phyloP scores from a whole-genome alignment of 208 protist species.

The Acanthamoeba lenticulata region DNA sequence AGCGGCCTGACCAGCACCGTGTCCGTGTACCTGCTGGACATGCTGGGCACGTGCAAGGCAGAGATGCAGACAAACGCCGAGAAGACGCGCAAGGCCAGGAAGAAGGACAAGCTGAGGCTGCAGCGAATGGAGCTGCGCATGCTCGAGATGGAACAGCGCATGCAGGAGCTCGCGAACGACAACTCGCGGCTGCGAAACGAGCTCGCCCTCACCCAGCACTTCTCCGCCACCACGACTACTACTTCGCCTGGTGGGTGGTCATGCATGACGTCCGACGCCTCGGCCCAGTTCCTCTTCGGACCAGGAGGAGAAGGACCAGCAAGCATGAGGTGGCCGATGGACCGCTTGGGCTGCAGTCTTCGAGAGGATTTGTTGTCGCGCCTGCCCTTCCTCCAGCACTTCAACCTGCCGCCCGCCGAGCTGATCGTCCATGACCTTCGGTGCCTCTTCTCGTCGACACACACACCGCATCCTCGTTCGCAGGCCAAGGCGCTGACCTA shows the following conservation, averaged over 20 bases:
- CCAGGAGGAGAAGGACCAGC: neutral
- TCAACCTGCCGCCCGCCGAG: neutral
- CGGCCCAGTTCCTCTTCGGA: no score
- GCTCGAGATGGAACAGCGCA: neutral
- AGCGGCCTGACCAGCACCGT: neutral
- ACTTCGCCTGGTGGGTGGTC: neutral
- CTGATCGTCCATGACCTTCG: neutral
- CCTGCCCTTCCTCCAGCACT: neutral
- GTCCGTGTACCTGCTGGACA: neutral
- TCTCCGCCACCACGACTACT: neutral
- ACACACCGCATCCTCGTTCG: neutral
- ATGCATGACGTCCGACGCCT: neutral
- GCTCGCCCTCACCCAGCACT: neutral
- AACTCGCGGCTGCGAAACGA: neutral
- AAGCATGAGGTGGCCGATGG: no score
- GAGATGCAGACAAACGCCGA: neutral
- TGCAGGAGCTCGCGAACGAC: neutral
- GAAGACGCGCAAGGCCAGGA: neutral
- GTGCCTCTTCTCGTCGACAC: neutral
- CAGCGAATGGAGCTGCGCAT: neutral
- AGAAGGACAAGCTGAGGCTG: neutral
- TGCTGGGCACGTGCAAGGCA: neutral
- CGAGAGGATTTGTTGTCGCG: neutral
- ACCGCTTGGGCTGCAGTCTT: no score
- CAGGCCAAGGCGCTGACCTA: no score